Evolutionary conservation across 202 grass and related monocot species (phyloP).

Genomic region (Schoenoplectus triqueter): DNA sequence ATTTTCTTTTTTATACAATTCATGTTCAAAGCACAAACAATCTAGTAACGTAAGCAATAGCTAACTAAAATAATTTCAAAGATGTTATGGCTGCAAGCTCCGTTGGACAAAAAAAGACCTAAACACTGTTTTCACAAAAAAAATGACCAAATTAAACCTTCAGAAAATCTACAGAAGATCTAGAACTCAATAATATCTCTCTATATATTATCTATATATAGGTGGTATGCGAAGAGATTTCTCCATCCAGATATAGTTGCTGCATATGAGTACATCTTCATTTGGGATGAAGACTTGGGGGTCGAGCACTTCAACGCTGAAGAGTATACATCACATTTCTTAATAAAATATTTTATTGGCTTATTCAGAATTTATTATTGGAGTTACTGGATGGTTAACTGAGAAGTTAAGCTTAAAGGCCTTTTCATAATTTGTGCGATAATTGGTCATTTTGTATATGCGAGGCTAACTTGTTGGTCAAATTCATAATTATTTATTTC

Average conservation of each 20-base stretch:
- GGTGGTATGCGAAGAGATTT: slow-evolving; percentile 98
- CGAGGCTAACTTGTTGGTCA: not conserved
- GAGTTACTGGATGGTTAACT: not conserved
- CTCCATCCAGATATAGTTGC: slow-evolving; percentile 84
- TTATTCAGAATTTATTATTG: not conserved
- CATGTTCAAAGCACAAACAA: not conserved
- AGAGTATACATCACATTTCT: slow-evolving; percentile 53
- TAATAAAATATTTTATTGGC: too few species aligned
- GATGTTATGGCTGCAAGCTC: too few species aligned
- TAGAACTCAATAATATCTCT: not conserved
- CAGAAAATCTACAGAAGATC: not conserved
- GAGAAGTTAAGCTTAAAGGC: too few species aligned
- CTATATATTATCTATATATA: slow-evolving; percentile 10
- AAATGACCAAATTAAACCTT: too few species aligned
- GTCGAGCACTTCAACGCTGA: slow-evolving; percentile 96
- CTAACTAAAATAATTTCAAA: too few species aligned
- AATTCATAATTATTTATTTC: slow-evolving; percentile 22
- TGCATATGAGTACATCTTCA: slow-evolving; percentile 90
- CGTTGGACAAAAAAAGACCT: too few species aligned
- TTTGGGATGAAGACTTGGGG: slow-evolving; percentile 96
- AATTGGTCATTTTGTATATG: not conserved
- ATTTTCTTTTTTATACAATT: not conserved
- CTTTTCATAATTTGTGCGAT: not conserved
- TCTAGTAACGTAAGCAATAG: too few species aligned
- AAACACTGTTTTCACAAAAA: too few species aligned